These are phyloP conservation scores for Cordyceps sp. DNA, from an alignment of 2,329 filamentous ascomycete species.

Conservation along the genomic window DNA sequence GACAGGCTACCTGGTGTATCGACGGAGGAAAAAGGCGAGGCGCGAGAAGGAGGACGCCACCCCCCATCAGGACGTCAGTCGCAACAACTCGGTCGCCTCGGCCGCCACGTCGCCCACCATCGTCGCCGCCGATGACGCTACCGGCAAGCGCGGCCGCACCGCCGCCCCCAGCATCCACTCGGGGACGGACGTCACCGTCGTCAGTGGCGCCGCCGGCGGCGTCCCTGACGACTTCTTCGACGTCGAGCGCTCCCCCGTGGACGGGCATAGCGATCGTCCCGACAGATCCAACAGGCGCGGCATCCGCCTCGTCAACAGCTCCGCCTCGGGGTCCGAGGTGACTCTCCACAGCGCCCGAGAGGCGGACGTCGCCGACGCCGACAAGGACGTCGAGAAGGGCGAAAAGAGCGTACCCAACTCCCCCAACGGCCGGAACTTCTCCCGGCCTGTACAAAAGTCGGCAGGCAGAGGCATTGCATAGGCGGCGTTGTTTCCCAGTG, in stretches of 20 bases:
- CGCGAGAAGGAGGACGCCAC: slow-evolving; percentile 5
- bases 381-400: too few species aligned
- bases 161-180: slow-evolving; percentile 1
- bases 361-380: background rate
- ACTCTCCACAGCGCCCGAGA: background rate
- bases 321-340: background rate
- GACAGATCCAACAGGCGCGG: background rate
- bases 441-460: slow-evolving; percentile 1
- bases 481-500: background rate
- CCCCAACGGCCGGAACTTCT: background rate
- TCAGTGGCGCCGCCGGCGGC: background rate
- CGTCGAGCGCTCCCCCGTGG: background rate
- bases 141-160: slow-evolving; percentile 5
- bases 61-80: slow-evolving; percentile 4
- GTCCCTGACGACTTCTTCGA: background rate
- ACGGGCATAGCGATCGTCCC: background rate
- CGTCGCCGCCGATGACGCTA: slow-evolving; percentile 5
- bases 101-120: slow-evolving; percentile 7
- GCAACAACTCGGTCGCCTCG: slow-evolving; percentile 9
- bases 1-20: slow-evolving; percentile 11
- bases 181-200: background rate
- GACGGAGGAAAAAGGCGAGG: slow-evolving; percentile 10
- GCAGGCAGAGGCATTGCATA: background rate
- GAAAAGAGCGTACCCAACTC: background rate
- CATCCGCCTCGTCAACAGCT: background rate